A percentile compares a stretch with the other conserved stretches of the same genome.
These are phyloP conservation scores for Ogataea angusta DNA, from an alignment of 805 yeast genomes.

Conservation along the genomic window DNA sequence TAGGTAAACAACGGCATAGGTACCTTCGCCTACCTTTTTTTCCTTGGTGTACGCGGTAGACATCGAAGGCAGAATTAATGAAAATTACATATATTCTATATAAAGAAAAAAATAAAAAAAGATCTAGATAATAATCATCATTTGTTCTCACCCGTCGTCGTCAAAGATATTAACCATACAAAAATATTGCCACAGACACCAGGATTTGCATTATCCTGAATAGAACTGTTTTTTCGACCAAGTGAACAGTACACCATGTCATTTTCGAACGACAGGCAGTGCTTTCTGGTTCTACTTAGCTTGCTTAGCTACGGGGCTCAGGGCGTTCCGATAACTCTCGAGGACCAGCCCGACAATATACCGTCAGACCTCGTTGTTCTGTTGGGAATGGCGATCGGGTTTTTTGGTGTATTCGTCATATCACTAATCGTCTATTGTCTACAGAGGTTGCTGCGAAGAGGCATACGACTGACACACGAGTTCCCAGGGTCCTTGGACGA, in stretches of 20 bases:
- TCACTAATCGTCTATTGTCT: slow-evolving; percentile 15
- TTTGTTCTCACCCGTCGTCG: neutral
- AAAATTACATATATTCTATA: neutral
- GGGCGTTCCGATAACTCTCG: neutral
- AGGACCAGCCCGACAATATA: neutral
- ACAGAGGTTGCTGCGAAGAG: slow-evolving; percentile 15
- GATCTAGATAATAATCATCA: neutral
- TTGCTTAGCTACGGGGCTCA: neutral
- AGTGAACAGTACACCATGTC: too few species aligned
- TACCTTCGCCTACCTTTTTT: slow-evolving; percentile 96
- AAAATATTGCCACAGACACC: too few species aligned
- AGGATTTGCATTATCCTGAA: too few species aligned
- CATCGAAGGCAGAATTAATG: slow-evolving; percentile 8
- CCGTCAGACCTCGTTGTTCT: slow-evolving; percentile 19
- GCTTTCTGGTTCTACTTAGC: neutral
- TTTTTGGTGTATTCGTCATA: slow-evolving; percentile 17
- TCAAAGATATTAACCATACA: neutral
- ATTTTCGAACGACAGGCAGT: neutral
- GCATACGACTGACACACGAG: slow-evolving; percentile 32
- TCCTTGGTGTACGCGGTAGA: slow-evolving; percentile 44
- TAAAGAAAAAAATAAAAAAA: neutral
- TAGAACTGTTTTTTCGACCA: too few species aligned
- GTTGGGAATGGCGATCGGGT: slow-evolving; percentile 26
- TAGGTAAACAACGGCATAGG: slow-evolving; percentile 92
- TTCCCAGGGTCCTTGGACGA: slow-evolving; percentile 63